Conservation (phyloP, 2,329 filamentous ascomycete species). For the Paraphoma chrysanthemicola region DNA sequence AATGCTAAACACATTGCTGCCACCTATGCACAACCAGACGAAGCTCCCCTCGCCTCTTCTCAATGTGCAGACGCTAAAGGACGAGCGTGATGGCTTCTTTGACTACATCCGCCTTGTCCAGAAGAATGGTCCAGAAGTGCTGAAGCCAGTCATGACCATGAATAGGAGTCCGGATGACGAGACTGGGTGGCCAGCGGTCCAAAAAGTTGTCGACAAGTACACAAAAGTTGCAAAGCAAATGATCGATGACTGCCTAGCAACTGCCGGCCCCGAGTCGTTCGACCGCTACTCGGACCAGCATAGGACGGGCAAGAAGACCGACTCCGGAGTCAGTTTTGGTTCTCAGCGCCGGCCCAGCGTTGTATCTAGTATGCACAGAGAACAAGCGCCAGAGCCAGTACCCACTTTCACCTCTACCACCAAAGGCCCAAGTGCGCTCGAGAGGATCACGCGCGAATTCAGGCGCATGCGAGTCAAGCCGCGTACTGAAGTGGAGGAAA, state of each 20-base stretch:
- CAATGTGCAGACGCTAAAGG: constrained; percentile 58
- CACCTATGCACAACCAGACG: constrained; percentile 55
- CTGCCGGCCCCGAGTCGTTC: constrained; percentile 49
- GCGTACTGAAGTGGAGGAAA: constrained; percentile 59
- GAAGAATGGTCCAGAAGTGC: constrained; percentile 59
- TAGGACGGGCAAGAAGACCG: constrained; percentile 63
- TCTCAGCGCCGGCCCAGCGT: constrained; percentile 43
- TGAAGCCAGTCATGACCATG: constrained; percentile 62
- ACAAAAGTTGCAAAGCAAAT: constrained; percentile 65
- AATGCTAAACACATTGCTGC: constrained; percentile 72
- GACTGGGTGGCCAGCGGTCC: constrained; percentile 62
- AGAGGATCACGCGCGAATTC: constrained; percentile 66
- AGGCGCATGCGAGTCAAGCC: constrained; percentile 63
- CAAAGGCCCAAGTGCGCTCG: constrained; percentile 59
- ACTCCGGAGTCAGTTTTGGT: constrained; percentile 69
- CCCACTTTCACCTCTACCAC: constrained; percentile 20
- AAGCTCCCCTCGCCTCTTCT: constrained; percentile 59
- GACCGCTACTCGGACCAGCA: constrained; percentile 34
- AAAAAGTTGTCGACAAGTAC: constrained; percentile 63
- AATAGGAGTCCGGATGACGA: constrained; percentile 59
- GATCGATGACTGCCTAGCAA: constrained; percentile 65
- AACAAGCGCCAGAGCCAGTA: constrained; percentile 26
- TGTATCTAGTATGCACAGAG: constrained; percentile 32
- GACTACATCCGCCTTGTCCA: constrained; percentile 67
- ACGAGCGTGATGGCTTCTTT: constrained; percentile 68